Base-by-base conservation (phyloP, 2,329 filamentous ascomycete species). In the Alternaria incomplexa region DNA sequence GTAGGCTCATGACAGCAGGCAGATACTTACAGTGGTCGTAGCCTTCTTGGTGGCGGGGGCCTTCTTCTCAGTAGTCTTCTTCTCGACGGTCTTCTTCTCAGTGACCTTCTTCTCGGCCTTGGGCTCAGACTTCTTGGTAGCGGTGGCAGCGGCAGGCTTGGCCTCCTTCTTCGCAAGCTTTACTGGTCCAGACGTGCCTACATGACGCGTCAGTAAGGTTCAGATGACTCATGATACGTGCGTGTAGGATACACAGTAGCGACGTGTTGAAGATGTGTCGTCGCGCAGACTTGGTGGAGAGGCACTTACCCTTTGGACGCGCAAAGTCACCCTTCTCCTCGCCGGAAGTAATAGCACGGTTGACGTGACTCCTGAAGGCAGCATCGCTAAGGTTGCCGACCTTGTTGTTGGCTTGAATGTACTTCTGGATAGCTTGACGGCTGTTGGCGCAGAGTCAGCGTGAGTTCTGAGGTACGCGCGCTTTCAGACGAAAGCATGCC, bases 321-420 rank as follows among this genome's bases (percentile, higher is more conserved):
- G 90, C 87, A 79, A 97, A 97, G 75, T 92, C 87, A 67, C 92
- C 92, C 86, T 91, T 93, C 77, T 96, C 92, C 73, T 94, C 93
- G 81, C 93, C 93, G 63, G 85, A 83, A 83, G 91, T 89, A 79
- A 96, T 86, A 57, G 93, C 92, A 82, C 91, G 91, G 89, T 96
- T 96, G 88, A 96, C 93, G 75, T 93, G 90, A 65, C 86, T 87
- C 79, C 89, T 89, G 80, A 92, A 91, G 61, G 85, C 83, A 58
- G 82, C 80, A 66, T 87, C 85, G 69, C 82, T 84, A 58, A 86
- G 83, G 67, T 77, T 81, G 68, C 82, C 83, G 73, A 90, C 83
- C 76, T 87, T 87, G 85, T 91, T 91, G 87, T 91, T 92, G 78
- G 87, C 86, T 78, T 85, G 85, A 71, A 92, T 88, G 80, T 92